phyloP scores from a whole-genome alignment of 345 rosid species.

The Populus alba region DNA sequence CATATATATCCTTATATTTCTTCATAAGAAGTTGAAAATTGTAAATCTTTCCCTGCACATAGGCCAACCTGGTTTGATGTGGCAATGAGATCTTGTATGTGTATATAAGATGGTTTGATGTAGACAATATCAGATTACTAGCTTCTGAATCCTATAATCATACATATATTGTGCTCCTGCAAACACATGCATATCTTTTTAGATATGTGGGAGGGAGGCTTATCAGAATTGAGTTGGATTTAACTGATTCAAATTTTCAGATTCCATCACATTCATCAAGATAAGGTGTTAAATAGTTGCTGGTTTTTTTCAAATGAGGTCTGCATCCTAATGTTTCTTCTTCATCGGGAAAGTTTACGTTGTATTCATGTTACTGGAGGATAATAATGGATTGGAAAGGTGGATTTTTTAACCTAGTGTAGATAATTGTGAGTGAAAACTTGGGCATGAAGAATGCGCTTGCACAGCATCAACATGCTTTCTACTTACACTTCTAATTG shows the following conservation, averaged over 20 bases:
- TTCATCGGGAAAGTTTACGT: not conserved
- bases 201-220: not conserved
- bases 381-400: not conserved
- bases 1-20: not conserved
- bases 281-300: not conserved
- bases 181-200: not conserved
- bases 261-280: not conserved
- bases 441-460: not conserved
- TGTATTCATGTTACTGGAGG: not conserved
- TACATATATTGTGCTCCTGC: not conserved
- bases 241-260: not conserved
- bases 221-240: not conserved
- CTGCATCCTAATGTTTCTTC: not conserved
- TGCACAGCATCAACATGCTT: not conserved
- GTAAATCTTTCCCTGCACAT: not conserved
- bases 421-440: not conserved
- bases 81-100: not conserved
- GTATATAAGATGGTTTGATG: not conserved
- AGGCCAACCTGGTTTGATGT: not conserved
- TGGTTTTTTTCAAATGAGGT: not conserved
- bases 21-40: not conserved
- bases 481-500: not conserved
- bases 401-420: not conserved
- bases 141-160: not conserved
- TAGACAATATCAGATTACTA: not conserved